phyloP scores from a whole-genome alignment of 2,329 filamentous ascomycete species.

The Epichloe gansuensis region DNA sequence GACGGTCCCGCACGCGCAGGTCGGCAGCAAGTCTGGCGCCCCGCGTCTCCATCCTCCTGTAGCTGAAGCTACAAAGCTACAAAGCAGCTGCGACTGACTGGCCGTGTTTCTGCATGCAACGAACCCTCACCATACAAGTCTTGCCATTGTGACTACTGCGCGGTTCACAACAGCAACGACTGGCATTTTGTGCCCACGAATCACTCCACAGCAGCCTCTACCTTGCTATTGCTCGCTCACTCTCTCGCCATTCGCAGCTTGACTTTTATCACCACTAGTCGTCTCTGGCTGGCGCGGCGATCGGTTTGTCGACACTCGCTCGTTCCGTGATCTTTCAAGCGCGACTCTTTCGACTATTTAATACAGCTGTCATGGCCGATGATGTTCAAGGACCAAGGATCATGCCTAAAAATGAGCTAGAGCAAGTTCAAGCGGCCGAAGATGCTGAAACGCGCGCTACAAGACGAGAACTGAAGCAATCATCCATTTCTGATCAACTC shows the following conservation, averaged over 20 bases:
- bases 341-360: too few relatives aligned
- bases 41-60: background rate
- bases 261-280: background rate
- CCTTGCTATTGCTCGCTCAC: too few relatives aligned
- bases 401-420: conserved; percentile 26
- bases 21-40: background rate
- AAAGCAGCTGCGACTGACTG: background rate
- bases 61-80: background rate
- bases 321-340: background rate
- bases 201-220: background rate
- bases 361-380: conserved; percentile 28
- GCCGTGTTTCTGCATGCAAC: background rate
- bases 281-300: background rate
- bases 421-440: conserved; percentile 31
- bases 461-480: conserved; percentile 52
- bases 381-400: conserved; percentile 27
- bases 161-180: background rate
- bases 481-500: conserved; percentile 41
- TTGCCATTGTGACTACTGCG: background rate
- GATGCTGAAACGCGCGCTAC: conserved; percentile 53
- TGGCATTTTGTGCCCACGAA: background rate
- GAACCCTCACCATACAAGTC: background rate
- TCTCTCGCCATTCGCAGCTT: background rate
- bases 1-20: background rate
- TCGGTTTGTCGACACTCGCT: background rate